phyloP scores from a whole-genome alignment of 1,284 basidiomycete genomes.

The Ustilago bromivora region DNA sequence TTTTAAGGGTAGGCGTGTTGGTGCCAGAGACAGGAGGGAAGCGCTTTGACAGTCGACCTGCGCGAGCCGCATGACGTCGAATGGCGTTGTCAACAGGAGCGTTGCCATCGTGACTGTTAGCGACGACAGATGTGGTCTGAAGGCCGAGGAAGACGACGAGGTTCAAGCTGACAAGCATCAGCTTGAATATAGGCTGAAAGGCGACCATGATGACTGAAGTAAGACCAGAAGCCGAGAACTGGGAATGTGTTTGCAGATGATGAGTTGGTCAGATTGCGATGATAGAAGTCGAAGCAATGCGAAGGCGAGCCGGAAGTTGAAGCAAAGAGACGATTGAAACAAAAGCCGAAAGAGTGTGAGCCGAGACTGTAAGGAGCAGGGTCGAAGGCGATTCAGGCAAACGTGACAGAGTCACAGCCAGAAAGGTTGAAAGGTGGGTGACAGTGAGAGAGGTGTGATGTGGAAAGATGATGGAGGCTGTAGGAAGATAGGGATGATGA shows the following conservation, averaged over 20 bases:
- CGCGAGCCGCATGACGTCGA: conserved; percentile 37
- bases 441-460: conserved; percentile 1
- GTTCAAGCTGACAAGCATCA: conserved; percentile 42
- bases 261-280: not conserved
- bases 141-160: conserved; percentile 26
- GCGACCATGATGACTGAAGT: conserved; percentile 26
- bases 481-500: not conserved
- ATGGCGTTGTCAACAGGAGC: conserved; percentile 19
- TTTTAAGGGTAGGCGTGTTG: conserved; percentile 10
- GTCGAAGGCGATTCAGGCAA: not conserved
- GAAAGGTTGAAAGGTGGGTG: not conserved
- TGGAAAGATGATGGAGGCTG: not conserved
- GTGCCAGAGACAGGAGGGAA: conserved; percentile 14
- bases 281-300: not conserved
- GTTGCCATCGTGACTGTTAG: not conserved
- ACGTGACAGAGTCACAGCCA: not conserved
- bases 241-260: not conserved
- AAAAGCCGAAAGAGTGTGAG: conserved; percentile 30
- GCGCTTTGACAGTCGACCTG: conserved; percentile 36
- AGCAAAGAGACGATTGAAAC: not conserved
- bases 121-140: not conserved
- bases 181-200: conserved; percentile 34
- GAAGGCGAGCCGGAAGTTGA: not conserved
- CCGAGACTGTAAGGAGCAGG: not conserved
- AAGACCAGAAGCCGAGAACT: not conserved